Conservation (phyloP, 805 yeast species). For the Pichia deserticola region DNA sequence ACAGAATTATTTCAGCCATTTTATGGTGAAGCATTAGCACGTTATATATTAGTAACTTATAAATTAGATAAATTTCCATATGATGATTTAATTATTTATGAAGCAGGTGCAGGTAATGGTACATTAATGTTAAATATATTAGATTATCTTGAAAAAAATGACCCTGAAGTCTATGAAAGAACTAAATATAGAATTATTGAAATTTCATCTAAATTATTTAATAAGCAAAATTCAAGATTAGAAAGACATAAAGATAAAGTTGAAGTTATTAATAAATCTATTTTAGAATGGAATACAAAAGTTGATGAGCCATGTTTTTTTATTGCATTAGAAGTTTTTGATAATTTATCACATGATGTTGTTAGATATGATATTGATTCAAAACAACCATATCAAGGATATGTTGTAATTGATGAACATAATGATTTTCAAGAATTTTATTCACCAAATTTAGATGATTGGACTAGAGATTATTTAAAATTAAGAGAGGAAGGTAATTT, state of each 20-base stretch:
- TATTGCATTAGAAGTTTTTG: constrained; percentile 76
- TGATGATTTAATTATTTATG: constrained; percentile 68
- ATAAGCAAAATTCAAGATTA: constrained; percentile 38
- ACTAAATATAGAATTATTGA: constrained; percentile 69
- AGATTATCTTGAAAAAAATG: constrained; percentile 50
- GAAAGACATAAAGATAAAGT: constrained; percentile 45
- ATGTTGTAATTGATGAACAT: constrained; percentile 61
- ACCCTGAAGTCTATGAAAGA: constrained; percentile 66
- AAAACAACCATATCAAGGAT: constrained; percentile 67
- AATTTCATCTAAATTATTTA: constrained; percentile 56
- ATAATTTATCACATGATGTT: constrained; percentile 77
- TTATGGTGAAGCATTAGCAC: constrained; percentile 81
- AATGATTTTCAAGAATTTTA: constrained; percentile 74
- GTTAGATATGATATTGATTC: constrained; percentile 65
- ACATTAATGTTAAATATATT: constrained; percentile 72
- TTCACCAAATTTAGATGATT: constrained; percentile 51
- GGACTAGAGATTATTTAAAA: constrained; percentile 48
- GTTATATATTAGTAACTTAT: constrained; percentile 67
- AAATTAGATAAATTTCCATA: constrained; percentile 62
- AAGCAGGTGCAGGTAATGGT: constrained; percentile 89
- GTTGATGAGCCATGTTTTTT: constrained; percentile 67
- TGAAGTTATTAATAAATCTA: constrained; percentile 63
- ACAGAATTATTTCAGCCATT: constrained; percentile 78
- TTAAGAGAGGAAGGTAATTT: constrained; percentile 42
- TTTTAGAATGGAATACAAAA: constrained; percentile 60